Evolutionary conservation across 2,329 filamentous ascomycete species (phyloP).

Genomic region (Trichoderma hamatum): DNA sequence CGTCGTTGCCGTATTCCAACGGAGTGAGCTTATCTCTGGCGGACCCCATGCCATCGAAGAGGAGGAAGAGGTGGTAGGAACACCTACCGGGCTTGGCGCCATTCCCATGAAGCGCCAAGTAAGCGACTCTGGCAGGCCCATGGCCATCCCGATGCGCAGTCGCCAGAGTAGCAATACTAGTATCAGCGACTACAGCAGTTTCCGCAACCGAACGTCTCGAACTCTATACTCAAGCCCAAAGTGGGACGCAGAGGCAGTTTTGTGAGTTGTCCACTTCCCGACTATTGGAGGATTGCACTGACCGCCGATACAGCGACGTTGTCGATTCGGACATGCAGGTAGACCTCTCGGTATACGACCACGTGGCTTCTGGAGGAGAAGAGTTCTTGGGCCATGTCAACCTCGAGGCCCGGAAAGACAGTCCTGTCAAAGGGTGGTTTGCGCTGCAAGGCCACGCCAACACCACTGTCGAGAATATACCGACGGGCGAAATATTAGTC

Average conservation of each 20-base stretch:
- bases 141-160: constrained; percentile 96
- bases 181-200: constrained; percentile 65
- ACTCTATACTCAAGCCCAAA: constrained; percentile 76
- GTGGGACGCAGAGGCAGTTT: constrained; percentile 94
- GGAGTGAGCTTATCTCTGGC: constrained; percentile 92
- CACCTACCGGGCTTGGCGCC: constrained; percentile 56
- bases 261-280: constrained; percentile 61
- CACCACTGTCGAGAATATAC: constrained; percentile 69
- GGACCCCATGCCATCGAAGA: constrained; percentile 70
- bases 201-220: constrained; percentile 61
- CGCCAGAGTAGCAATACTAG: constrained; percentile 96
- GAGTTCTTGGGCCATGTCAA: constrained; percentile 91
- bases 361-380: constrained; percentile 77
- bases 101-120: constrained; percentile 69
- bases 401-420: constrained; percentile 67
- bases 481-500: constrained; percentile 86
- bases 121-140: constrained; percentile 79
- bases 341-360: constrained; percentile 92
- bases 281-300: constrained; percentile 17
- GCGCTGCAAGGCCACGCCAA: constrained; percentile 75
- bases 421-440: constrained; percentile 83
- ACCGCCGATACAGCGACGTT: constrained; percentile 69
- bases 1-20: constrained; percentile 94
- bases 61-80: constrained; percentile 53
- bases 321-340: constrained; percentile 88